phyloP scores from a whole-genome alignment of 805 yeast genomes.

The Ogataea pini region DNA sequence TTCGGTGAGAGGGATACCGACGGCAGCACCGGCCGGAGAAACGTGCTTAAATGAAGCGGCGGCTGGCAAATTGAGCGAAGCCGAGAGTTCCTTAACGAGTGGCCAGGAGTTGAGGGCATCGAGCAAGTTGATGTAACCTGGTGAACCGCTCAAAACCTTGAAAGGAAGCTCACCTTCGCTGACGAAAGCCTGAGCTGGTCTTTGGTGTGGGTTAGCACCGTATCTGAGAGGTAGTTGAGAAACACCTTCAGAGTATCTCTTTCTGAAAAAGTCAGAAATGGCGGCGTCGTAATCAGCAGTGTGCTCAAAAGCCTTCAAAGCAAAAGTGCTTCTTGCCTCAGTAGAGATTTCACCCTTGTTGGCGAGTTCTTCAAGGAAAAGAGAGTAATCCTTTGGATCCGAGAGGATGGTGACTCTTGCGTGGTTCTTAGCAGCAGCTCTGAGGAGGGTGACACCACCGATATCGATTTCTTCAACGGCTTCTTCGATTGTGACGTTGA shows the following conservation, averaged over 20 bases:
- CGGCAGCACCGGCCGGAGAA: constrained; percentile 98
- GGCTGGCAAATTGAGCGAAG: constrained; percentile 92
- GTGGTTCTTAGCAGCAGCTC: constrained; percentile 99
- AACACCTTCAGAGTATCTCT: constrained; percentile 86
- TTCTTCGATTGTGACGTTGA: constrained; percentile 92
- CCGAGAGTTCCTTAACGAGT: constrained; percentile 92
- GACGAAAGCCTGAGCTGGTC: constrained; percentile 97
- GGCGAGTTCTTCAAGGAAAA: constrained; percentile 78
- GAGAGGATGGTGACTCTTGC: constrained; percentile 92
- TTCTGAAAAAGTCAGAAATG: constrained; percentile 95
- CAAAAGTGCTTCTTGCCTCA: constrained; percentile 77
- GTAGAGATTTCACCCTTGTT: constrained; percentile 63
- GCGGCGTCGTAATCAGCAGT: constrained; percentile 97
- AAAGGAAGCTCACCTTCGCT: constrained; percentile 87
- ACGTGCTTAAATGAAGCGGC: constrained; percentile 99
- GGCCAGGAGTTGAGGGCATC: constrained; percentile 99
- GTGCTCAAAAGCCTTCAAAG: constrained; percentile 96
- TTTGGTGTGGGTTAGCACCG: constrained; percentile 99
- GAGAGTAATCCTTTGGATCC: constrained; percentile 92
- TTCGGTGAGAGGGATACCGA: constrained; percentile 89
- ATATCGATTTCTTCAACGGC: constrained; percentile 99
- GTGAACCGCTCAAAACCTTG: constrained; percentile 90
- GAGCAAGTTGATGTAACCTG: constrained; percentile 94
- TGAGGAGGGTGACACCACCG: constrained; percentile 94
- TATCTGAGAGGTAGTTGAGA: constrained; percentile 94